Evolutionary conservation across 2,329 filamentous ascomycete genomes (phyloP).

Genomic region (Huntiella moniliformis): DNA sequence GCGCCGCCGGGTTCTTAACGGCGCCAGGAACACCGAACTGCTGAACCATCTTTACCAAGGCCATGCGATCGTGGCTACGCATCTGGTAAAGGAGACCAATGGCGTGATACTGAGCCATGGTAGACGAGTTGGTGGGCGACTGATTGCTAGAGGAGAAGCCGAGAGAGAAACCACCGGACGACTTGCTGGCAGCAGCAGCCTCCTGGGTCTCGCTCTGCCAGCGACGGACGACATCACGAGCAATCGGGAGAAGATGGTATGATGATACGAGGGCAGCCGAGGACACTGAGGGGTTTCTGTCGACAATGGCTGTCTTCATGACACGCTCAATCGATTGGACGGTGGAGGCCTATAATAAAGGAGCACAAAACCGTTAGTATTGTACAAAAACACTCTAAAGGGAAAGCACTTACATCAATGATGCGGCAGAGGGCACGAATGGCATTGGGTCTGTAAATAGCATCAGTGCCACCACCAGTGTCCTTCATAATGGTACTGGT

Average conservation of each 20-base stretch:
- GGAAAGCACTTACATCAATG: constrained; percentile 53
- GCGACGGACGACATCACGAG: constrained; percentile 81
- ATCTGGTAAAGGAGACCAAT: constrained; percentile 96
- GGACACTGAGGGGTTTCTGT: constrained; percentile 94
- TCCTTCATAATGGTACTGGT: constrained; percentile 99
- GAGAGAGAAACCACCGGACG: constrained; percentile 72
- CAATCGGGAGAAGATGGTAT: constrained; percentile 92
- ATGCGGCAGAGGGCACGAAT: constrained; percentile 91
- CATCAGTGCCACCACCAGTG: constrained; percentile 83
- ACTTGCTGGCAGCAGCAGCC: constrained; percentile 78
- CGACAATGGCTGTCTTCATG: constrained; percentile 97
- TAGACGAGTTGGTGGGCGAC: constrained; percentile 73
- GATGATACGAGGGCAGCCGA: constrained; percentile 92
- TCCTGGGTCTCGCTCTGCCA: constrained; percentile 99
- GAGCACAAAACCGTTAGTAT: background rate
- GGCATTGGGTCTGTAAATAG: constrained; percentile 85
- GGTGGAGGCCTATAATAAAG: constrained; percentile 51
- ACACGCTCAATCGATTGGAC: constrained; percentile 96
- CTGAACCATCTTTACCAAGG: constrained; percentile 99
- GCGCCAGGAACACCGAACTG: constrained; percentile 84
- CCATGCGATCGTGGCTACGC: constrained; percentile 94
- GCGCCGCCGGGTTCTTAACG: constrained; percentile 85
- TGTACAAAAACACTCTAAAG: background rate
- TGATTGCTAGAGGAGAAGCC: constrained; percentile 71
- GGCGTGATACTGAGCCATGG: constrained; percentile 96